phyloP scores from a whole-genome alignment of 768 basidiomycete genomes.

The Suillus subaureus region DNA sequence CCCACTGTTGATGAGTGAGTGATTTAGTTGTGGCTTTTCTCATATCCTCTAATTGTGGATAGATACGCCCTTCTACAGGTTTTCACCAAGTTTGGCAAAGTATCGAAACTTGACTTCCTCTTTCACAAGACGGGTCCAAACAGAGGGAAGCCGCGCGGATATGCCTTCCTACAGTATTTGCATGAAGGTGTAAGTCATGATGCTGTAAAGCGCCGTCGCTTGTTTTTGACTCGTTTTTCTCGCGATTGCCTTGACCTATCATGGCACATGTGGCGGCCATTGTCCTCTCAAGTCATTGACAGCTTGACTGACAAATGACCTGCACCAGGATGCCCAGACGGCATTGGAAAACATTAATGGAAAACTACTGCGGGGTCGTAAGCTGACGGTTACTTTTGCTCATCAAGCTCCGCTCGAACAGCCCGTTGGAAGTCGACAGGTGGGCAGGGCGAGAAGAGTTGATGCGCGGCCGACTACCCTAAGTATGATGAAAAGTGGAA shows the following conservation, averaged over 20 bases:
- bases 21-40: conserved; percentile 3
- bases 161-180: conserved; percentile 90
- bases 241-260: background rate
- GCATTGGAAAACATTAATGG: conserved; percentile 76
- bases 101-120: conserved; percentile 90
- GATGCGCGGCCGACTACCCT: conserved; percentile 83
- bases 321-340: conserved; percentile 77
- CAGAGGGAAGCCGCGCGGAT: conserved; percentile 93
- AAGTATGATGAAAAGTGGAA: conserved; percentile 81
- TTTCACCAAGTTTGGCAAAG: conserved; percentile 90
- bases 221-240: conserved; percentile 29
- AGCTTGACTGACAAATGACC: conserved; percentile 6
- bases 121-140: conserved; percentile 91
- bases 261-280: conserved; percentile 1
- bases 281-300: background rate
- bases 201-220: conserved; percentile 21
- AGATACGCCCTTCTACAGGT: conserved; percentile 89
- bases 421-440: conserved; percentile 27
- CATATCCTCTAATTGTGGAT: conserved; percentile 19
- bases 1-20: conserved; percentile 84
- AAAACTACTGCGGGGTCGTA: conserved; percentile 83
- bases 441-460: conserved; percentile 43
- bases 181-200: conserved; percentile 70
- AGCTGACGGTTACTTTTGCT: conserved; percentile 88
- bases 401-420: conserved; percentile 69